Conservation (phyloP, 257 asterid species). For the Ballota nigra region DNA sequence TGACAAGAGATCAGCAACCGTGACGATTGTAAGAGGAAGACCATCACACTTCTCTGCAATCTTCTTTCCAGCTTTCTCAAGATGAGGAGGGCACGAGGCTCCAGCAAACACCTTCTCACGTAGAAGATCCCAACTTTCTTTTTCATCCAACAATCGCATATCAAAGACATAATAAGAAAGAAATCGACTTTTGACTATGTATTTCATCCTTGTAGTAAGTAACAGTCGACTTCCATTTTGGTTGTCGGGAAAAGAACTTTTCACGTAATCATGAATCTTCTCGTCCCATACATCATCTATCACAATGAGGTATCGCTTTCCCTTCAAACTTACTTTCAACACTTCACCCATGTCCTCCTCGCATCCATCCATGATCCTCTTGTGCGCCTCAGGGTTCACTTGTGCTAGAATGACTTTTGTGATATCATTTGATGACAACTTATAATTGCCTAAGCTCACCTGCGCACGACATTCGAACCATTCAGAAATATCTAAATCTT, state of each 20-base stretch:
- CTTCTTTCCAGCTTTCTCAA: too few relatives aligned
- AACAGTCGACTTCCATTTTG: not conserved
- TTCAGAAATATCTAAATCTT: not conserved
- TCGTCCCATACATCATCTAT: slow-evolving; percentile 35
- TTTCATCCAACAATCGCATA: too few relatives aligned
- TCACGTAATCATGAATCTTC: not conserved
- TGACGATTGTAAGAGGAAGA: too few relatives aligned
- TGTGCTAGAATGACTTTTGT: not conserved
- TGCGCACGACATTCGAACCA: not conserved
- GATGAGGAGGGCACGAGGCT: too few relatives aligned
- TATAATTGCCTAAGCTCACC: not conserved
- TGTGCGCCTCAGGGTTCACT: not conserved
- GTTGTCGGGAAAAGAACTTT: not conserved
- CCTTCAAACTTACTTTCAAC: slow-evolving; percentile 14
- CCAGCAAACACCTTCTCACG: too few relatives aligned
- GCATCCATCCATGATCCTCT: not conserved
- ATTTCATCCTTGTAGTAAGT: not conserved
- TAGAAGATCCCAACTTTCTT: too few relatives aligned
- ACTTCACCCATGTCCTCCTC: not conserved
- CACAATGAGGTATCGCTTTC: slow-evolving; percentile 29
- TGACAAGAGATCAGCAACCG: too few relatives aligned
- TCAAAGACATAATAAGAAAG: not conserved
- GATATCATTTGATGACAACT: not conserved
- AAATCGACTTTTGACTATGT: not conserved
- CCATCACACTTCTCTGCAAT: too few relatives aligned